Percentiles rank a stretch among this genome's conserved stretches.
Evolutionary conservation across 495 filamentous ascomycete genomes (phyloP).

Genomic region (Podospora anserina): DNA sequence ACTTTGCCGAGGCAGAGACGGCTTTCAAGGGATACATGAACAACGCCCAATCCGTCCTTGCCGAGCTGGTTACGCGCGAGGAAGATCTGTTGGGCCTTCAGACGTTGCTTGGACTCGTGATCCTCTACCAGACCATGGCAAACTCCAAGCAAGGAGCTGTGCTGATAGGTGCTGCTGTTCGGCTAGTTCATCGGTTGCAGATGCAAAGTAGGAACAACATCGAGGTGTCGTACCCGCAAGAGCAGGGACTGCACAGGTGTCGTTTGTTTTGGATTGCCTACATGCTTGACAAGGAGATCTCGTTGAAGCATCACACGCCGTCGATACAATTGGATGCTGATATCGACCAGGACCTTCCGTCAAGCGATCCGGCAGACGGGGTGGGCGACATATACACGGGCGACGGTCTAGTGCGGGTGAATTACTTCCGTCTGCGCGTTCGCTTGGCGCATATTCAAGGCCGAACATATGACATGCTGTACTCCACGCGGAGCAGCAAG

Average conservation of each 20-base stretch:
- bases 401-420: slow-evolving; percentile 26
- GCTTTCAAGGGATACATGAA: slow-evolving; percentile 26
- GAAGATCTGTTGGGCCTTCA: slow-evolving; percentile 33
- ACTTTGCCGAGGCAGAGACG: slow-evolving; percentile 20
- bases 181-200: slow-evolving; percentile 29
- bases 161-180: slow-evolving; percentile 33
- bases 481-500: slow-evolving; percentile 30
- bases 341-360: slow-evolving; percentile 31
- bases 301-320: slow-evolving; percentile 28
- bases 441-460: slow-evolving; percentile 33
- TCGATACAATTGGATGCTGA: slow-evolving; percentile 32
- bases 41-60: slow-evolving; percentile 32
- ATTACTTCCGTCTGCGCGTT: slow-evolving; percentile 28
- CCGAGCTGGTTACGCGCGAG: slow-evolving; percentile 32
- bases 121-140: slow-evolving; percentile 27
- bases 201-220: slow-evolving; percentile 25
- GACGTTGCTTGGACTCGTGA: slow-evolving; percentile 32
- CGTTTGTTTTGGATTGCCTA: slow-evolving; percentile 37
- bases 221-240: slow-evolving; percentile 19
- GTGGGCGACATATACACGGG: slow-evolving; percentile 25
- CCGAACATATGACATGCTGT: slow-evolving; percentile 29
- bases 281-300: slow-evolving; percentile 34
- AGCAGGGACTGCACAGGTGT: slow-evolving; percentile 27
- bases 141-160: slow-evolving; percentile 33
- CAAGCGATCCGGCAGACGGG: slow-evolving; percentile 16